Base-by-base conservation (phyloP, 352 stramenopile species). In the Albugo candida region DNA sequence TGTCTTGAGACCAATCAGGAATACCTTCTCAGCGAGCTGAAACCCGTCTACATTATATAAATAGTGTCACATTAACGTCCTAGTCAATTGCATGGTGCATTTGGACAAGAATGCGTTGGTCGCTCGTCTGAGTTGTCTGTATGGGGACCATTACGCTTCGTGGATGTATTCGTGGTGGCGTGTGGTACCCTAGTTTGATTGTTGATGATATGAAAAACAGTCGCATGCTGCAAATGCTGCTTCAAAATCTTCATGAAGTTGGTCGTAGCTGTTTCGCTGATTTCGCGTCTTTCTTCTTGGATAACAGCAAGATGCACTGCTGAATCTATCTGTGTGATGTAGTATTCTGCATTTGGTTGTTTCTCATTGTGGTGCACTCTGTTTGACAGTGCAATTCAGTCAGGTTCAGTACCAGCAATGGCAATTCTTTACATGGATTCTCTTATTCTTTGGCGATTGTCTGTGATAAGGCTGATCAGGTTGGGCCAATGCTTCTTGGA, bases 391-490 rank as follows among this genome's bases (percentile, higher is more conserved):
- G 21, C 34, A 24, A 43, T 24, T 8, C 38, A 43, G 38, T 43
- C 17, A 19, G 24, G 8, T 10, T 31, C 3, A 31, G 24, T 31
- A 31, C 8, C 24, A 31, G 3, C 24, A 31, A 31, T 3, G 24
- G 24, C 24, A 8, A 24, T 3, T 43, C 38, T 8, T 43, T 19
- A 19, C 38, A 19, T 43, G 3, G 17, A 24, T 19, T 24, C 20
- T 19, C 38, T 63, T 47, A 85, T 52, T 41, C 59, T 60, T 14
- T 55, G 52, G 24, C 68, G 66, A 52, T 79, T 84, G 59, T 92
- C 76, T 77, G 84, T 83, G 47, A 92, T 82, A 19, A 92, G 62
- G 52, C 75, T 89, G 44, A 92, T 61, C 13, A 92, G 67, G 41
- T 92, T 92, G 1, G 79, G 79, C 76, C 76, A 92, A 53, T 92